A percentile compares a stretch with the other conserved stretches of the same genome.
Conservation (phyloP, 2,329 filamentous ascomycete genomes). For the Lachnum nothofagi region DNA sequence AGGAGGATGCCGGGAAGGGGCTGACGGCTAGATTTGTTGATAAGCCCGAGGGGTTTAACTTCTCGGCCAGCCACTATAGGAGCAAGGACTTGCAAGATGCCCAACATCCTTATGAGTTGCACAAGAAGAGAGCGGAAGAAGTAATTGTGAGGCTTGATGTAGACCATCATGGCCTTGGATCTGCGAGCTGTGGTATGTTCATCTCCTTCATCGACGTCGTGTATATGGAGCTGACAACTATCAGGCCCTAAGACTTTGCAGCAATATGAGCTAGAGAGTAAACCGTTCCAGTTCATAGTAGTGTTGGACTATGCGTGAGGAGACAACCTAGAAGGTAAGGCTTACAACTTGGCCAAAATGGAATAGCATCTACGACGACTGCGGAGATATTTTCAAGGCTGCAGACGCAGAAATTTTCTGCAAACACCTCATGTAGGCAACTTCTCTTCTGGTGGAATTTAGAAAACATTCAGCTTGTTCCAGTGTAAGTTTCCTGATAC, state of each 20-base stretch:
- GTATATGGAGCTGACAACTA: neutral
- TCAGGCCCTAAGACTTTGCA: constrained; percentile 49
- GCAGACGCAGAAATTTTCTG: no score
- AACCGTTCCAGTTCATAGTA: neutral
- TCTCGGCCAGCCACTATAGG: constrained; percentile 51
- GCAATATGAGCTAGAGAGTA: constrained; percentile 41
- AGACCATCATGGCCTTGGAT: constrained; percentile 45
- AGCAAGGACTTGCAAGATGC: constrained; percentile 50
- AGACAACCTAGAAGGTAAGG: no score
- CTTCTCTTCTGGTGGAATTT: no score
- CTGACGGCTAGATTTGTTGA: constrained; percentile 16
- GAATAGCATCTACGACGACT: no score
- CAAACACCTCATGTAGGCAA: no score
- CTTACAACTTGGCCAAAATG: no score
- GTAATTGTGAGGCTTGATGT: constrained; percentile 40
- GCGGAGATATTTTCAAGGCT: no score
- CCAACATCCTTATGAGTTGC: constrained; percentile 59
- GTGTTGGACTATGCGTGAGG: no score
- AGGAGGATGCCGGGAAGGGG: constrained; percentile 26
- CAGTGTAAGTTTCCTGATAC: no score
- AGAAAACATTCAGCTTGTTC: no score
- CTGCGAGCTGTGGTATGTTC: constrained; percentile 42
- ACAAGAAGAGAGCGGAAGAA: constrained; percentile 42
- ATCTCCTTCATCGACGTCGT: neutral
- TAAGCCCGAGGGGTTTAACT: constrained; percentile 34